Evolutionary conservation across 352 stramenopile genomes (phyloP).

Genomic region (Pythium aphanidermatum): DNA sequence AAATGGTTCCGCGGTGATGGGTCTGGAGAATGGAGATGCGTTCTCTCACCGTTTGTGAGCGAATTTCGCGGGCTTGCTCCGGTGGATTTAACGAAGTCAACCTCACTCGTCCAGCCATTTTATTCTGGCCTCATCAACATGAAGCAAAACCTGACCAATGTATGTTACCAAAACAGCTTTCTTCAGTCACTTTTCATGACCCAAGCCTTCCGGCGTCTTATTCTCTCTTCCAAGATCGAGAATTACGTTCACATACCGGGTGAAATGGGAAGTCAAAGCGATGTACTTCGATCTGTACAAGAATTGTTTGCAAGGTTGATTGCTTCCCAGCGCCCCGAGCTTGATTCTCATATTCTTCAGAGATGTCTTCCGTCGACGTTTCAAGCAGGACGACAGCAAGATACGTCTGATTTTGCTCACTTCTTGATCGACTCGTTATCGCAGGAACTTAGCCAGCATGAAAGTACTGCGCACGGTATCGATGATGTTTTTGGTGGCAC

Average conservation of each 20-base stretch:
- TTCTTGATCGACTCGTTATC: slow-evolving; percentile 80
- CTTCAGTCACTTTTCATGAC: slow-evolving; percentile 86
- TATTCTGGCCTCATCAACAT: slow-evolving; percentile 87
- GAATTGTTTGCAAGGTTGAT: slow-evolving; percentile 69
- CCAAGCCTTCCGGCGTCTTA: slow-evolving; percentile 66
- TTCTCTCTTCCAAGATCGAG: slow-evolving; percentile 49
- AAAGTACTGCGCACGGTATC: slow-evolving; percentile 51
- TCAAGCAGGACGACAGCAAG: slow-evolving; percentile 77
- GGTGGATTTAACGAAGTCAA: slow-evolving; percentile 11
- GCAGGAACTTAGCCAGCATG: slow-evolving; percentile 57
- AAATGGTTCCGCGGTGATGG: slow-evolving; percentile 85
- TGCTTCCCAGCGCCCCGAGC: slow-evolving; percentile 53
- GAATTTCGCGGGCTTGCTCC: slow-evolving; percentile 65
- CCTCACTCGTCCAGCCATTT: slow-evolving; percentile 47
- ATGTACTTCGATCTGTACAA: slow-evolving; percentile 61
- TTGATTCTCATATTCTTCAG: slow-evolving; percentile 68
- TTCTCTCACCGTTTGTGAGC: slow-evolving; percentile 33
- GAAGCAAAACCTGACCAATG: slow-evolving; percentile 86
- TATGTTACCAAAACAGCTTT: slow-evolving; percentile 90
- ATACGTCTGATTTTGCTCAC: slow-evolving; percentile 84
- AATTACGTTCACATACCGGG: slow-evolving; percentile 29
- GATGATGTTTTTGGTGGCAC: slow-evolving; percentile 70
- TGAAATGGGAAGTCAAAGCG: slow-evolving; percentile 16
- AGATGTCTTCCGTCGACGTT: slow-evolving; percentile 66
- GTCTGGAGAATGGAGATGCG: slow-evolving; percentile 75